These are phyloP conservation scores for Chrysopogon serrulatus DNA, from an alignment of 176 grass and related monocot genomes.

Conservation along the genomic window DNA sequence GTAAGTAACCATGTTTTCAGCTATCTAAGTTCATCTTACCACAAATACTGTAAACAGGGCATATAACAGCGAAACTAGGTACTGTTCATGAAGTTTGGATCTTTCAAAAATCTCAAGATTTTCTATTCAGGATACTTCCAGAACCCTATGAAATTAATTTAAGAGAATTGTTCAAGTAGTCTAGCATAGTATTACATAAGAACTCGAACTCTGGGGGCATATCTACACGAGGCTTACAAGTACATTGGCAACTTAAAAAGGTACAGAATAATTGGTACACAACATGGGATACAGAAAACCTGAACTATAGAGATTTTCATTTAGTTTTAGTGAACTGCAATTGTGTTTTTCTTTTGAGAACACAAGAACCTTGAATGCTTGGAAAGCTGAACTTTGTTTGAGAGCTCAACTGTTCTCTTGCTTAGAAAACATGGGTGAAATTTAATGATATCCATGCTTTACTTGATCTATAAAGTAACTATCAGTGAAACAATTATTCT, in stretches of 20 bases:
- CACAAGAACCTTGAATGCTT: background rate
- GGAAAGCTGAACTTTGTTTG: conserved; percentile 4
- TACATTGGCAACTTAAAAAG: background rate
- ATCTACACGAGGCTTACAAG: conserved; percentile 15
- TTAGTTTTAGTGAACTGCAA: background rate
- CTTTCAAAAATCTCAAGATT: background rate
- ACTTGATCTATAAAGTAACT: background rate
- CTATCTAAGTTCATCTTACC: conserved; percentile 1
- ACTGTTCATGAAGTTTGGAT: background rate
- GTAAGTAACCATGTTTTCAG: conserved; percentile 45
- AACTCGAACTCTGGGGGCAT: background rate
- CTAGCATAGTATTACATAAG: background rate
- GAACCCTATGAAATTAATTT: conserved; percentile 10
- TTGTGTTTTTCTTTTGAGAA: background rate
- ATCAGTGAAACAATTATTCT: background rate
- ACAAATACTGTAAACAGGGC: conserved; percentile 12
- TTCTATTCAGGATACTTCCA: background rate
- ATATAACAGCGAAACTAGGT: background rate
- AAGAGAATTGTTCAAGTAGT: background rate
- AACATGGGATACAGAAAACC: background rate
- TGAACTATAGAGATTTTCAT: background rate
- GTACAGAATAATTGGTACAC: background rate
- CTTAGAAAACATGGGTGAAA: background rate
- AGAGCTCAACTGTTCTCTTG: background rate
- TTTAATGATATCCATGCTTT: conserved; percentile 7